Conservation (phyloP, 2,329 filamentous ascomycete species). For the Beauveria brongniartii region DNA sequence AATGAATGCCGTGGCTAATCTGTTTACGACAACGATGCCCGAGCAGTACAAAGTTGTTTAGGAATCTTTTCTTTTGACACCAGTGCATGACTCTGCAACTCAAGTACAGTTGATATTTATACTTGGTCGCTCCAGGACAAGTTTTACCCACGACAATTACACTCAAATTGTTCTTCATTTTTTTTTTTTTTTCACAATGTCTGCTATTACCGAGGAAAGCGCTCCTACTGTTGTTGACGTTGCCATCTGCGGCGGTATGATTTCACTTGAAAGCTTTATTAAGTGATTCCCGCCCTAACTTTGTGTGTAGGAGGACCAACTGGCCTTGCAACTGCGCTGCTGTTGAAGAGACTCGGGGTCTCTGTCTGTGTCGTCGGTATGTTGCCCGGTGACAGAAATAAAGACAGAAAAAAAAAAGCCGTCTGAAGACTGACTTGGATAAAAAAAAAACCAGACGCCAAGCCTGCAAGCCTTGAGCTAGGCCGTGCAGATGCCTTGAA, state of each 20-base stretch:
- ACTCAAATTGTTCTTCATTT: background rate
- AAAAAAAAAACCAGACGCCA: conserved; percentile 26
- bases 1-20: background rate
- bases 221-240: conserved; percentile 23
- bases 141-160: background rate
- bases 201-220: background rate
- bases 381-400: background rate
- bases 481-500: conserved; percentile 41
- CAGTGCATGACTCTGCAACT: background rate
- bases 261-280: background rate
- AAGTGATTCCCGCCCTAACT: background rate
- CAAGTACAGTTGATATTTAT: background rate
- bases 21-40: background rate
- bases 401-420: background rate
- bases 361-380: conserved; percentile 32
- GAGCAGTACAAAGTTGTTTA: background rate
- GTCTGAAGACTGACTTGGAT: background rate
- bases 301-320: conserved; percentile 32
- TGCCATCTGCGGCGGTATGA: conserved; percentile 29
- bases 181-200: background rate
- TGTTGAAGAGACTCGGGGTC: conserved; percentile 33
- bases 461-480: conserved; percentile 29
- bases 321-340: conserved; percentile 35
- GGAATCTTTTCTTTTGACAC: background rate
- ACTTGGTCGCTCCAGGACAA: background rate